Base-by-base conservation (phyloP, 768 basidiomycete genomes). In the Naganishia friedmannii region DNA sequence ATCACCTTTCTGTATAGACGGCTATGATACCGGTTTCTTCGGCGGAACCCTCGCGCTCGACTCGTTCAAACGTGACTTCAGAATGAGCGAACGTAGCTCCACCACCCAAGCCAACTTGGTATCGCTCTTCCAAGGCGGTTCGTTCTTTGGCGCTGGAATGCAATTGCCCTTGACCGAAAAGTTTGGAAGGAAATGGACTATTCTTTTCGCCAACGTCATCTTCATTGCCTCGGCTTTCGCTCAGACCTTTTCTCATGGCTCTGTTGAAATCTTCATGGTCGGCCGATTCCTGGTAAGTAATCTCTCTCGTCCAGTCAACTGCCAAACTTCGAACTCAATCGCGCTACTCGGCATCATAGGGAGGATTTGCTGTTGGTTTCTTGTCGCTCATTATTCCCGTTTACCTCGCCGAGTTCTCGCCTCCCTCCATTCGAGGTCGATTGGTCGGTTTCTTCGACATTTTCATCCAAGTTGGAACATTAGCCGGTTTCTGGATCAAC, bases 401-500 rank as follows among this genome's bases (percentile, higher is more conserved):
- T 51, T 76, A 76, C 71, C 67, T 76, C 42, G 68, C 75, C 53
- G 75, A 76, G 66, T 72, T 75, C 37, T 57, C 71, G 4, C 74
- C 74, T 29, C 74, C 76, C 0, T 73, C 74, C 29, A 74, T 77
- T 51, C 63, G 76, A 72, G 76, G 76, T 19, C 73, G 71, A 23
- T 66, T 77, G 48, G 72, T 77, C 46, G 74, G 74, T 23, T 73
- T 74, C 63, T 76, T 66, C 71, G 75, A 76, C 32, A 71, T 74
- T n/a, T 71, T 72, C 34, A 70, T 73, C 31, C 74, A 74, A 58
- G 68, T 74, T 58, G 73, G 75, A 19, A 73, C 73, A 10, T 67
- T 76, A 17, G 69, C 39, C 31, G 73, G 73, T 34, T 77, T 75
- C 74, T 77, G 74, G 73, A 77, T 77, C 68, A 73, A 73, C 68